Conservation (phyloP, 225 moss, liverwort and hornwort species). For the Marchantia paleacea region DNA sequence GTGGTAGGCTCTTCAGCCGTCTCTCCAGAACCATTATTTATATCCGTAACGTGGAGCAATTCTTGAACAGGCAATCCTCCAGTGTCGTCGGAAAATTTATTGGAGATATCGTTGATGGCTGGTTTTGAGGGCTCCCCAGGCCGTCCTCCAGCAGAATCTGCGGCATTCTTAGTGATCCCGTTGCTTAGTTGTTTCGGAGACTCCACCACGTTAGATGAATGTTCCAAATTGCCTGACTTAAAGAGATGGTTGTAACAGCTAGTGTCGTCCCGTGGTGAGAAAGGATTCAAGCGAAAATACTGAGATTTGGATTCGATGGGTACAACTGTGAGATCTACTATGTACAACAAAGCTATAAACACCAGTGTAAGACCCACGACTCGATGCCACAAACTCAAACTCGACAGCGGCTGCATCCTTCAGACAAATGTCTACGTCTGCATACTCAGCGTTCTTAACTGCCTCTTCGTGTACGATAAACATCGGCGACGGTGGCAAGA, state of each 20-base stretch:
- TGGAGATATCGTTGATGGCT: neutral
- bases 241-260: neutral
- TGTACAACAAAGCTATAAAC: neutral
- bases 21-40: neutral
- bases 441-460: neutral
- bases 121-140: neutral
- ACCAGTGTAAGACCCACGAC: neutral
- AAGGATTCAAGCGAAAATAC: neutral
- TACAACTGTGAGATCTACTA: neutral
- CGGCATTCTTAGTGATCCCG: neutral
- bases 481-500: neutral
- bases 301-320: neutral
- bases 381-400: slow-evolving; percentile 17
- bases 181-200: neutral
- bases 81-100: neutral
- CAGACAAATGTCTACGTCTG: neutral
- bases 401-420: neutral
- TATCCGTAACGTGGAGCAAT: neutral
- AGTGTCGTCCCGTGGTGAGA: neutral
- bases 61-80: neutral
- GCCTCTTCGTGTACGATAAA: neutral
- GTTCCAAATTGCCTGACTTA: neutral
- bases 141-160: neutral
- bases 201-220: neutral
- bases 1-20: neutral